phyloP scores from a whole-genome alignment of 2,329 filamentous ascomycete genomes.

The Aspergillus phoenicis region DNA sequence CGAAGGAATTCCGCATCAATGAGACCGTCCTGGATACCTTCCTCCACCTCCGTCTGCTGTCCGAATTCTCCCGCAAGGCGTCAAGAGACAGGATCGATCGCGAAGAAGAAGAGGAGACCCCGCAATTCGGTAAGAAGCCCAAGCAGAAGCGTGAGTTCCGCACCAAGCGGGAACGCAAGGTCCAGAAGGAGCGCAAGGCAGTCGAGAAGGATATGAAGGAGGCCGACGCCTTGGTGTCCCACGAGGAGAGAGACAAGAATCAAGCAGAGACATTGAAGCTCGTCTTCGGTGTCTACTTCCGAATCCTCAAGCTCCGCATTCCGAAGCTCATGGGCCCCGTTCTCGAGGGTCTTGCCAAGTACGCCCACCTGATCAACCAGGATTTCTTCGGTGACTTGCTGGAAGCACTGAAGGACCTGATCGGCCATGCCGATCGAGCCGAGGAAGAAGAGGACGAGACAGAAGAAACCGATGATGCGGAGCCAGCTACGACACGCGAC shows the following conservation, averaged over 20 bases:
- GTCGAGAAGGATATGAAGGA: slow-evolving; percentile 92
- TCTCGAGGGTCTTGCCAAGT: slow-evolving; percentile 89
- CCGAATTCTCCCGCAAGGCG: slow-evolving; percentile 82
- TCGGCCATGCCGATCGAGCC: slow-evolving; percentile 66
- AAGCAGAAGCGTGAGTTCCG: slow-evolving; percentile 82
- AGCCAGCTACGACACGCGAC: slow-evolving; percentile 62
- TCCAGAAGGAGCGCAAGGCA: slow-evolving; percentile 79
- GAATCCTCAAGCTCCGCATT: slow-evolving; percentile 80
- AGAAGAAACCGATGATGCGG: slow-evolving; percentile 38
- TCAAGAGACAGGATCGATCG: slow-evolving; percentile 77
- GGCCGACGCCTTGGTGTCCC: slow-evolving; percentile 85
- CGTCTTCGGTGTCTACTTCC: slow-evolving; percentile 93
- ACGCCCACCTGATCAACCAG: slow-evolving; percentile 96
- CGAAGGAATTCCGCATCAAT: slow-evolving; percentile 76
- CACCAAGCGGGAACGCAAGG: slow-evolving; percentile 84
- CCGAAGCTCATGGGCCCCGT: slow-evolving; percentile 94
- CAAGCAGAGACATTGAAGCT: slow-evolving; percentile 95
- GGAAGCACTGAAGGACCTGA: slow-evolving; percentile 90
- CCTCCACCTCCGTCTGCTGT: slow-evolving; percentile 81
- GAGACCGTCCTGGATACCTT: slow-evolving; percentile 89
- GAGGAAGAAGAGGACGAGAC: slow-evolving; percentile 52
- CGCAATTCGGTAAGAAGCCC: slow-evolving; percentile 56
- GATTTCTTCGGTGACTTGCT: slow-evolving; percentile 97
- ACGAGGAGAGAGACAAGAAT: slow-evolving; percentile 91
- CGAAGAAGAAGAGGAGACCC: slow-evolving; percentile 49